phyloP scores from a whole-genome alignment of 164 flowering plant species.

The Kalanchoe fedtschenkoi region DNA sequence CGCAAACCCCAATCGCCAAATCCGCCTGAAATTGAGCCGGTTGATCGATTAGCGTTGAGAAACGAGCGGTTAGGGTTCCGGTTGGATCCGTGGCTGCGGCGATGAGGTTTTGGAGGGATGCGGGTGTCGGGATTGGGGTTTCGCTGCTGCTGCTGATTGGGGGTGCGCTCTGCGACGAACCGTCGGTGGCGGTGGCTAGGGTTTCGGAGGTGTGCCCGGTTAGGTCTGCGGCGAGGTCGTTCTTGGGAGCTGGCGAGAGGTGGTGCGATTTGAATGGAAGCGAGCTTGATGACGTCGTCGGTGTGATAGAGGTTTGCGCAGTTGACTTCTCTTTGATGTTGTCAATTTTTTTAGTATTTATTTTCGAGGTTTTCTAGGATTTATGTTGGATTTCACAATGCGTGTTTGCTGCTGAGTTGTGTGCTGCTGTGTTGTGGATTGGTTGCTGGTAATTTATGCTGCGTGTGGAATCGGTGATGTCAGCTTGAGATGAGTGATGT shows the following conservation, averaged over 20 bases:
- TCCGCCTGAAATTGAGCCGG: neutral
- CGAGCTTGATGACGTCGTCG: slow-evolving; percentile 10
- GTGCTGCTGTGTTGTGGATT: neutral
- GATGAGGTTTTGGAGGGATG: slow-evolving; percentile 16
- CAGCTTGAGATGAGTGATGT: too few relatives aligned
- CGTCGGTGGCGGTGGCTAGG: slow-evolving; percentile 7
- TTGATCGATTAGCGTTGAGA: neutral
- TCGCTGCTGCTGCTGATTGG: slow-evolving; percentile 15
- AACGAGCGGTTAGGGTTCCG: neutral
- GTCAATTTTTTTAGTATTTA: neutral
- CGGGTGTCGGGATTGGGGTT: slow-evolving; percentile 14
- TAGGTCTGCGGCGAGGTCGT: slow-evolving; percentile 18
- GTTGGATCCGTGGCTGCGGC: slow-evolving; percentile 12
- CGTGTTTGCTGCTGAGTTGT: too few relatives aligned
- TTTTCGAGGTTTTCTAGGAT: neutral
- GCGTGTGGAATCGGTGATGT: neutral
- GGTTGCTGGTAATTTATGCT: neutral
- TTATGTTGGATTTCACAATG: neutral
- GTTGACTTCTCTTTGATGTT: neutral
- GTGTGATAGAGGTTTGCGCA: slow-evolving; percentile 29
- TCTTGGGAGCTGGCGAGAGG: slow-evolving; percentile 21
- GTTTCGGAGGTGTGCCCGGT: slow-evolving; percentile 26
- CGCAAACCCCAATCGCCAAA: neutral
- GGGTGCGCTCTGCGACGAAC: slow-evolving; percentile 17
- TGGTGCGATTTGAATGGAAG: slow-evolving; percentile 11